Percentiles rank a stretch among this genome's conserved stretches.
Conservation (phyloP, 768 basidiomycete genomes). For the Xanthoconium stramineum region DNA sequence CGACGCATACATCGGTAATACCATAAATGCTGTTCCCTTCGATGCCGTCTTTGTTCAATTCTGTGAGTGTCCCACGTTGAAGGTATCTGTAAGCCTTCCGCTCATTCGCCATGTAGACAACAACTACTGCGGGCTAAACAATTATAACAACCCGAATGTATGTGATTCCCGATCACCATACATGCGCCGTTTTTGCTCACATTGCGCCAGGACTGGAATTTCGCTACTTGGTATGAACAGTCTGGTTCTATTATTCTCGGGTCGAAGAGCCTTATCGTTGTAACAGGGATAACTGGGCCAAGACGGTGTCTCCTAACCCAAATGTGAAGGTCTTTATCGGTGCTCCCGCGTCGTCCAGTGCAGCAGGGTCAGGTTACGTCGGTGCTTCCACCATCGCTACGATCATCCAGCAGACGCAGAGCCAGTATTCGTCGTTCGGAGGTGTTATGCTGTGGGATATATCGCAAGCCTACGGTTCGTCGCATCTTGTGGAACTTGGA, state of each 20-base stretch:
- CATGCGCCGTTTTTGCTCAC: neutral
- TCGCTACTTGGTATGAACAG: constrained; percentile 35
- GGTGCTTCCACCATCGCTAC: constrained; percentile 31
- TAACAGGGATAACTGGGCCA: constrained; percentile 49
- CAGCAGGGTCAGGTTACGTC: constrained; percentile 47
- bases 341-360: constrained; percentile 41
- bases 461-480: constrained; percentile 43
- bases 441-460: constrained; percentile 46
- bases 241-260: neutral
- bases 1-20: constrained; percentile 42
- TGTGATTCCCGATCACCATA: neutral
- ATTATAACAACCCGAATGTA: constrained; percentile 45
- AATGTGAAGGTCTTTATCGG: constrained; percentile 50
- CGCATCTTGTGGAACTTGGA: neutral
- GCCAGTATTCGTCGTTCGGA: constrained; percentile 43
- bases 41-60: constrained; percentile 54
- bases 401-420: constrained; percentile 34
- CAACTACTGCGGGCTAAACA: constrained; percentile 42
- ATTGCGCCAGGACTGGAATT: constrained; percentile 45
- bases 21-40: constrained; percentile 41
- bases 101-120: constrained; percentile 35
- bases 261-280: neutral
- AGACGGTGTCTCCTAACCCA: constrained; percentile 40
- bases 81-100: neutral
- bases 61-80: constrained; percentile 25